These are phyloP conservation scores for Gelatoporia subvermispora DNA, from an alignment of 768 basidiomycete genomes.

Conservation along the genomic window DNA sequence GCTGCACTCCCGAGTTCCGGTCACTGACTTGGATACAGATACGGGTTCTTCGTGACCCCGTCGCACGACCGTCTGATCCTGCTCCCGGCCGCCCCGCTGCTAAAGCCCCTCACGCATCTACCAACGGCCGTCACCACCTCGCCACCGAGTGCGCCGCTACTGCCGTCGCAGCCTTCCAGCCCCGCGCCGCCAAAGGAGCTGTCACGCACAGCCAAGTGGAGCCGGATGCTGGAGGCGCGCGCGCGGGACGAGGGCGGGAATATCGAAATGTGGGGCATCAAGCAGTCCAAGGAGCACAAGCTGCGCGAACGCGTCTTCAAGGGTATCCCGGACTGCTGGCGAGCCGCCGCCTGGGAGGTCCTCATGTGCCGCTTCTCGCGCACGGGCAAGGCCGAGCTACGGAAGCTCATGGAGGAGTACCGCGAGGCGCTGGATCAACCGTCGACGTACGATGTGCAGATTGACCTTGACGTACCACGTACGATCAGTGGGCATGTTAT, in stretches of 20 bases:
- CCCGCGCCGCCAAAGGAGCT: slow-evolving; percentile 55
- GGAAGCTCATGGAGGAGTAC: slow-evolving; percentile 44
- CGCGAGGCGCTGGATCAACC: slow-evolving; percentile 68
- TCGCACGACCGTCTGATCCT: slow-evolving; percentile 83
- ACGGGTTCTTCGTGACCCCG: slow-evolving; percentile 82
- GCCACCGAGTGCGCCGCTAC: slow-evolving; percentile 39
- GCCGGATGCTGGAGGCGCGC: slow-evolving; percentile 76
- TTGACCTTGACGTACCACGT: slow-evolving; percentile 94
- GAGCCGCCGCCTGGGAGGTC: slow-evolving; percentile 86
- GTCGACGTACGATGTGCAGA: slow-evolving; percentile 91
- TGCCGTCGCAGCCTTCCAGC: slow-evolving; percentile 41
- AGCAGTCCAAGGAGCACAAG: slow-evolving; percentile 59
- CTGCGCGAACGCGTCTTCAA: slow-evolving; percentile 81
- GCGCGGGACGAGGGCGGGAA: slow-evolving; percentile 76
- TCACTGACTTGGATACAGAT: slow-evolving; percentile 41
- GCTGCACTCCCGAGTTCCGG: background rate
- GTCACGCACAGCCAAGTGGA: slow-evolving; percentile 86
- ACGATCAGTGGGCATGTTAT: slow-evolving; percentile 93
- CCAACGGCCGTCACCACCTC: slow-evolving; percentile 32
- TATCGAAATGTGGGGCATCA: slow-evolving; percentile 66
- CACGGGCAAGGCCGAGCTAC: slow-evolving; percentile 41
- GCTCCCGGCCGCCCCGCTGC: slow-evolving; percentile 56
- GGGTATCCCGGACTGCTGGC: slow-evolving; percentile 95
- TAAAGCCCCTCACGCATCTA: slow-evolving; percentile 49
- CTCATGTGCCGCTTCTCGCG: slow-evolving; percentile 56